Conservation (phyloP, 805 yeast species). For the Ogataea populi-albae region DNA sequence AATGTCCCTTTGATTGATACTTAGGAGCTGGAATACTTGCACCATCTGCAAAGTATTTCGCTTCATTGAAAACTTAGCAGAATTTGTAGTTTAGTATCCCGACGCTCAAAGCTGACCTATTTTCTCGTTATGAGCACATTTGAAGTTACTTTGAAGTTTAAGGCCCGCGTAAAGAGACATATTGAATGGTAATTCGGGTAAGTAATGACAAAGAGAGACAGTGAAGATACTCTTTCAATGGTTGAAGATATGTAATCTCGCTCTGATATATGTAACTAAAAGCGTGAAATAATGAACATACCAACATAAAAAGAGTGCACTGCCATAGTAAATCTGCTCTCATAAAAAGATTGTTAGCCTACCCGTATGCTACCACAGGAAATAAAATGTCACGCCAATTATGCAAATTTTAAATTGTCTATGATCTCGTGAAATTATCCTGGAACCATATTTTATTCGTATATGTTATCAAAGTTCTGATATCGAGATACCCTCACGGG, state of each 20-base stretch:
- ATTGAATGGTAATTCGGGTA: not conserved
- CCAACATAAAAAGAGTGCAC: too few species aligned
- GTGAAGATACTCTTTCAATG: slow-evolving; percentile 4
- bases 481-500: not conserved
- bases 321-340: too few species aligned
- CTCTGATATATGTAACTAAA: slow-evolving; percentile 2
- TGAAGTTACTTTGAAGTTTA: slow-evolving; percentile 1
- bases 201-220: slow-evolving; percentile 4
- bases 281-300: not conserved
- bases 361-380: too few species aligned
- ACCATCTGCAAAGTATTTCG: slow-evolving; percentile 4
- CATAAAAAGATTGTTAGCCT: too few species aligned
- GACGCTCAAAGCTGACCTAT: slow-evolving; percentile 2
- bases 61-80: slow-evolving; percentile 2
- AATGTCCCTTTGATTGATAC: slow-evolving; percentile 1
- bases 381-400: too few species aligned
- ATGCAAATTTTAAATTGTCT: not conserved
- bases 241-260: slow-evolving; percentile 1
- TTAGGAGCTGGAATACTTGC: slow-evolving; percentile 1
- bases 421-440: slow-evolving; percentile 1
- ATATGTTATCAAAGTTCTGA: not conserved
- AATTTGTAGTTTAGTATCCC: slow-evolving; percentile 2
- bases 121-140: slow-evolving; percentile 1
- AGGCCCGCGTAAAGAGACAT: slow-evolving; percentile 1
- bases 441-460: not conserved